Conservation (phyloP, 768 basidiomycete species). For the Pleurotus ostreatus region DNA sequence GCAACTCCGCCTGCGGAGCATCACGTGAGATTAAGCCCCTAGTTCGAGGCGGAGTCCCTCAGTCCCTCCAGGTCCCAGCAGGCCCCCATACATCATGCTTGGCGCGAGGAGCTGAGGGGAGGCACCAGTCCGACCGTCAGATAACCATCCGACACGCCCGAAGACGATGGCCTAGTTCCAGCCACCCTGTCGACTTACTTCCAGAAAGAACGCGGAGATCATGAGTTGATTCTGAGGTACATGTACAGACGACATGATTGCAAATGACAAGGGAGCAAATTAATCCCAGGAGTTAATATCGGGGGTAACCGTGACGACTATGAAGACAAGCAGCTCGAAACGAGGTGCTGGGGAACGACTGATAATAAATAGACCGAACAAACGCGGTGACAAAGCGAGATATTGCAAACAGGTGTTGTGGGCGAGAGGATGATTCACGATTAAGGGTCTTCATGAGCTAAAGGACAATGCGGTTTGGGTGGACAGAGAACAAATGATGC, state of each 20-base stretch:
- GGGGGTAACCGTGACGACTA: neutral
- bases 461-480: neutral
- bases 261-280: neutral
- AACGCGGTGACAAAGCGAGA: neutral
- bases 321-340: neutral
- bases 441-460: neutral
- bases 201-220: neutral
- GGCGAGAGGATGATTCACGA: neutral
- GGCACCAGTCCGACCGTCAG: neutral
- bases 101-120: conserved; percentile 3
- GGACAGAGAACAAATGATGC: neutral
- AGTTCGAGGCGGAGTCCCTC: no score
- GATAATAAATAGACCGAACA: neutral
- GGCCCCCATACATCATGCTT: no score
- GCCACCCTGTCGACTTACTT: conserved; percentile 1
- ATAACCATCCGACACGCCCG: neutral
- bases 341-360: neutral
- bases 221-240: neutral
- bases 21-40: no score
- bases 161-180: neutral
- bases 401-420: neutral
- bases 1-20: no score
- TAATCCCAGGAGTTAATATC: neutral
- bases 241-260: conserved; percentile 3
- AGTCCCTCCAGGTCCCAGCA: no score